Base-by-base conservation (phyloP, 192 early-diverging fungal genomes). In the Linderina pennispora region DNA sequence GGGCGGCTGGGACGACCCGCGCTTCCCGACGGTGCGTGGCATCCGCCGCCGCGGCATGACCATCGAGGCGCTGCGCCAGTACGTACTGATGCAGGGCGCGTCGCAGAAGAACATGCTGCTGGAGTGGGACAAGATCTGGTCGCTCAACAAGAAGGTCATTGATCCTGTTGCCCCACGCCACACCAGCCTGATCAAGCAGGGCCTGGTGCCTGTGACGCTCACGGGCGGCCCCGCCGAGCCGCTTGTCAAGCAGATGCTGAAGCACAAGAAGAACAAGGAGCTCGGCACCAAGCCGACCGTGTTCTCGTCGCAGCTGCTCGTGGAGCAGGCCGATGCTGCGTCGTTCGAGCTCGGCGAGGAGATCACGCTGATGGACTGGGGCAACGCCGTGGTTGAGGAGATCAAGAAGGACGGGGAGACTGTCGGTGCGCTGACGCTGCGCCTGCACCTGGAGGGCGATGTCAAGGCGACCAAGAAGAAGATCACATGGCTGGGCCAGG, bases 101-200 rank as follows among this genome's bases (percentile, higher is more conserved):
- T 94, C 92, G 18, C 91, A 97, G 65, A 92, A 89, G 75, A 84
- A 78, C 39, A 76, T 99, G 46, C 70, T 85, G 35, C 68, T 99
- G 36, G 94, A 97, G 69, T 99, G 97, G 97, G 97, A 99, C 76
- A 99, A 99, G 75, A 81, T 99, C 46, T 99, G 97, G 97, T 76
- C 92, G 16, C 48, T 88, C 28, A 99, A 99, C 80, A 94, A 91
- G 64, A 90, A 92, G 75, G 72, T 90, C 41, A 94, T 99, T 55
- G 97, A 99, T 53, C 97, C 94, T 6, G 62, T 96, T 45, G 86
- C 94, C 17, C 93, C 94, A 11, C 79, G 94, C 43, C 91, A 96
- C 56, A 88, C 85, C 8, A 90, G 89, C 10, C 41, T 99, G 24
- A 62, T 80, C 23, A 69, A 65, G 24, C 65, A 83, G 10, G 78